Percentiles rank a stretch among this genome's conserved stretches.
Conservation (phyloP, 352 stramenopile species). For the Phytophthora palmivora region DNA sequence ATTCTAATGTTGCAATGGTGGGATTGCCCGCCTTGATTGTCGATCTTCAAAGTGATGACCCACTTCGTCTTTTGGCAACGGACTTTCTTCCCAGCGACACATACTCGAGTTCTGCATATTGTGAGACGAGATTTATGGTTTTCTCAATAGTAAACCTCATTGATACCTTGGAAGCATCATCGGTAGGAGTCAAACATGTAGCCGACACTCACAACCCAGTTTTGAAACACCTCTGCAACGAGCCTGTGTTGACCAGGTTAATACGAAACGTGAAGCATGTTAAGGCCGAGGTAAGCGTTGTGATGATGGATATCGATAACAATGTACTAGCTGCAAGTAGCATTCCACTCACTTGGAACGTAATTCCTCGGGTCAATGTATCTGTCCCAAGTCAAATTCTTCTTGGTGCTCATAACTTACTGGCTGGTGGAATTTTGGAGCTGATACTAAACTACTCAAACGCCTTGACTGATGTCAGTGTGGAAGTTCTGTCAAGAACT, state of each 20-base stretch:
- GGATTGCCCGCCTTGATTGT: conserved; percentile 9
- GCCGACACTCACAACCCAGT: conserved; percentile 4
- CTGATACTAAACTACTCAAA: conserved; percentile 17
- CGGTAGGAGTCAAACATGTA: conserved; percentile 16
- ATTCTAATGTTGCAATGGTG: not conserved
- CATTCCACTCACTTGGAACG: conserved; percentile 20
- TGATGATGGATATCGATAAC: not conserved
- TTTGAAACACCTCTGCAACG: conserved; percentile 11
- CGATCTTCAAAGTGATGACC: conserved; percentile 8
- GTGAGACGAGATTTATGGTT: conserved; percentile 20
- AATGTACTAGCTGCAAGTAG: not conserved
- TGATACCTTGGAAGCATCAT: conserved; percentile 8
- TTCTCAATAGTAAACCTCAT: conserved; percentile 16
- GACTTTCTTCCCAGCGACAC: conserved; percentile 2
- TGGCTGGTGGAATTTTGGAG: conserved; percentile 9
- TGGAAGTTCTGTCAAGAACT: conserved; percentile 26
- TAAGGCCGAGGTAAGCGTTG: conserved; percentile 8
- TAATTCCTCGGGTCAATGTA: conserved; percentile 7
- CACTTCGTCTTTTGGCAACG: conserved; percentile 16
- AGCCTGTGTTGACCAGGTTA: conserved; percentile 5
- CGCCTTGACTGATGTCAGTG: not conserved
- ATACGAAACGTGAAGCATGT: not conserved
- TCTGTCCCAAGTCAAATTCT: conserved; percentile 12
- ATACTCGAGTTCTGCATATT: not conserved
- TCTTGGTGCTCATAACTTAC: conserved; percentile 14